Evolutionary conservation across 2,329 filamentous ascomycete species (phyloP), one percentile per base, ranked within the genome.

Genomic region (Cladophialophora yegresii): DNA sequence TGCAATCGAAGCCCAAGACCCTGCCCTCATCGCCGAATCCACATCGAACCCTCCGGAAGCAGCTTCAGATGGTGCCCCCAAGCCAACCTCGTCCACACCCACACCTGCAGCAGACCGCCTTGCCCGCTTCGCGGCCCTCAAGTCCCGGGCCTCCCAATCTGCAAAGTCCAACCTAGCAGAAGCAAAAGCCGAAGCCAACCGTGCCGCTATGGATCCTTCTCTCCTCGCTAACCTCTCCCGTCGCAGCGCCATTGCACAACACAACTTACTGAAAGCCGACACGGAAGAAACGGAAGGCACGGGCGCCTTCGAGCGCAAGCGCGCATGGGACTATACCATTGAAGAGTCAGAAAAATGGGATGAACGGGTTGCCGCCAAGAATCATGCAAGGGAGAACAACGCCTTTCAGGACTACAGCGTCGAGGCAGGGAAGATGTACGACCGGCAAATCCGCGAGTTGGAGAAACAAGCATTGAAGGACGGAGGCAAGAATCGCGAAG

Each of bases 241-340:
- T 67, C 92, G 92, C 73, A 90, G 92, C 72, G 93, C 91, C 61
- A 88, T 95, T 70, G 93, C 95, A 22, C 88, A 89, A 5, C 92
- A 97, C 76, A 99, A 98, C 74, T 86, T 99, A 0, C 84, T 97
- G 50, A 96, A 96, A 80, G 91, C 92, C 3, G 92, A 97, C 72
- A 88, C 92, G 1, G 91, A 93, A 76, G 91, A 91, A 20, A 92
- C 91, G 61, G 95, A 98, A 77, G 70, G 70, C 45, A 59, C 59
- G 3, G 70, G 70, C 4, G 69, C 67, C 10, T 99, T 98, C 74
- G 95, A 99, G 82, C 90, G 95, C 70, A 97, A 98, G 79, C 88
- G 95, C 47, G 95, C 95, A 1, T 99, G 95, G 95, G 95, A 98
- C 80, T 99, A 95, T 91, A 99, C 95, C 0, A 82, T 93, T 6